Evolutionary conservation across 2,329 filamentous ascomycete genomes (phyloP), one percentile per base, ranked within the genome.

Genomic region (Ophiostoma quercus): DNA sequence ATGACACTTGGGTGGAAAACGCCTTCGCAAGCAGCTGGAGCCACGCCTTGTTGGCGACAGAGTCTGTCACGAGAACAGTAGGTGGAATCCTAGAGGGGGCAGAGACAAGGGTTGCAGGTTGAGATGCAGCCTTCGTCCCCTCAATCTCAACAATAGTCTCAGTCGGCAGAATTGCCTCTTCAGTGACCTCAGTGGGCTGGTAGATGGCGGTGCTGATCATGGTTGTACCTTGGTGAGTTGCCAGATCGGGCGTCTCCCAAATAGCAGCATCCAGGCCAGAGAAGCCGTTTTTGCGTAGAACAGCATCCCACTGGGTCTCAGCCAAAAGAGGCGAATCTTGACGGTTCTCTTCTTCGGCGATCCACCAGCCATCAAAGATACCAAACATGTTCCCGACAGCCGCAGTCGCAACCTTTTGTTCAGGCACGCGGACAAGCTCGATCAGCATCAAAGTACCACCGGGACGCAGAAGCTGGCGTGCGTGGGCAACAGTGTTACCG

Each of bases 381-480:
- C 73, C 73, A 63, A 74, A 74, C 37, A 74, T 69, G 67, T 72
- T 69, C 29, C 71, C 70, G 8, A 73, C 71, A 37, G 71, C 70
- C 22, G 70, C 71, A 8, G 71, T 71, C 11, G 70, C 54, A 14
- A 72, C 71, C 0, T 63, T 66, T 69, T 73, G 72, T 63, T 73
- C 60, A 11, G 70, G 70, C 25, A 73, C 71, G n/a, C 71, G 67
- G 22, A 73, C 71, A 14, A 73, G 71, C 68, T 73, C 72, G 32
- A 73, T 73, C 22, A 72, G 69, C 65, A 74, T 68, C 71, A 74
- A 57, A 5, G 68, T 68, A 12, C 71, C 73, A 25, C 71, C 72
- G 11, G 70, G 72, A 1, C 76, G 77, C 2, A 80, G 70, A 4
- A 80, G 69, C 37, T 57, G 65, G 16, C 73, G 71, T 1, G 71